These are phyloP conservation scores for Haematococcus sp. DNA, from an alignment of 139 green algal genomes.

Conservation along the genomic window DNA sequence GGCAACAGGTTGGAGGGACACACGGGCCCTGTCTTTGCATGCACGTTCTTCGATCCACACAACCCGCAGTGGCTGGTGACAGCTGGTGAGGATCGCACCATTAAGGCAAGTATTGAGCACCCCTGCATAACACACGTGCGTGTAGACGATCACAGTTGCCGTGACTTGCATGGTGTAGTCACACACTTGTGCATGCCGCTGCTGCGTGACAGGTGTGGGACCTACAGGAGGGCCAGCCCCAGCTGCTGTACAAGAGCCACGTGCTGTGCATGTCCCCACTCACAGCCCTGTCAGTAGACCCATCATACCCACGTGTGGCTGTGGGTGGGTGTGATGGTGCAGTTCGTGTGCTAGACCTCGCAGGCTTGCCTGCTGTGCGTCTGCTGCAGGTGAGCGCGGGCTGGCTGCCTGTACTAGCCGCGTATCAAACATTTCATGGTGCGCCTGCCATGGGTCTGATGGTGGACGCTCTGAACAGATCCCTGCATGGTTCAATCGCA, in stretches of 20 bases:
- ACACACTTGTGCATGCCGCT: no score
- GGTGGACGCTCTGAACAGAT: neutral
- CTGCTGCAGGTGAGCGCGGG: constrained; percentile 10
- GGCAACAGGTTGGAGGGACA: constrained; percentile 37
- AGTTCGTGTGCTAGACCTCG: constrained; percentile 47
- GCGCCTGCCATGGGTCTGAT: neutral
- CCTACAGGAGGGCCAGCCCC: constrained; percentile 17
- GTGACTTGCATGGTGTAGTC: no score
- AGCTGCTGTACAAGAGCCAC: constrained; percentile 18
- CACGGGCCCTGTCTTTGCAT: constrained; percentile 21
- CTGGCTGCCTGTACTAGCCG: neutral
- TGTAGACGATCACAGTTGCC: no score
- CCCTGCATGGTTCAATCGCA: neutral
- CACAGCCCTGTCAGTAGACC: constrained; percentile 33
- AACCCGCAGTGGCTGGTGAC: constrained; percentile 32
- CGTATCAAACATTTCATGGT: neutral
- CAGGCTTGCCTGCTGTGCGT: constrained; percentile 15
- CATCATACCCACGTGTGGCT: constrained; percentile 29
- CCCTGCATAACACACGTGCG: no score
- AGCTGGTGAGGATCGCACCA: constrained; percentile 38
- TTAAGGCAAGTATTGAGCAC: no score
- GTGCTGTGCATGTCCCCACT: constrained; percentile 39
- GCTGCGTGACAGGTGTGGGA: constrained; percentile 56
- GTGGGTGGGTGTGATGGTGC: constrained; percentile 41
- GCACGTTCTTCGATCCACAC: constrained; percentile 29